These are phyloP conservation scores for Yamadazyma dendronema DNA, from an alignment of 1,139 yeast species.

Conservation along the genomic window DNA sequence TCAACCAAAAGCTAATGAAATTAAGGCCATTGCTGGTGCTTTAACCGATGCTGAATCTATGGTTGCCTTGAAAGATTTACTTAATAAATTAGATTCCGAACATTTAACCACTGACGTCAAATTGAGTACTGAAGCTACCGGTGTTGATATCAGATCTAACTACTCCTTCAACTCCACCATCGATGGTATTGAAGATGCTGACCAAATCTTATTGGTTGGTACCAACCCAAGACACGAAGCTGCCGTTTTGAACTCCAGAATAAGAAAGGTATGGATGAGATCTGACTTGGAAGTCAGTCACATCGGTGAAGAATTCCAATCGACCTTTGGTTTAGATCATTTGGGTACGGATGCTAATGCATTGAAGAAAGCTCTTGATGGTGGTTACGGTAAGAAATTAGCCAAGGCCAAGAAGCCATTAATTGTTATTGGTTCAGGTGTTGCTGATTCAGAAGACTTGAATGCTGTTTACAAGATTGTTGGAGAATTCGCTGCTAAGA, in stretches of 20 bases:
- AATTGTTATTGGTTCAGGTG: slow-evolving; percentile 81
- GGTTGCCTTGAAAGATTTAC: slow-evolving; percentile 78
- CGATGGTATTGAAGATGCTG: slow-evolving; percentile 80
- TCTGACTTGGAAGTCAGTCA: slow-evolving; percentile 64
- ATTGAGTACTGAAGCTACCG: slow-evolving; percentile 63
- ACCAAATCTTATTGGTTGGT: slow-evolving; percentile 74
- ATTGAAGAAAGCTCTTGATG: slow-evolving; percentile 59
- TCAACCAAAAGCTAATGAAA: slow-evolving; percentile 65
- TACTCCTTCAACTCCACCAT: slow-evolving; percentile 79
- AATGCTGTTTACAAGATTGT: slow-evolving; percentile 59
- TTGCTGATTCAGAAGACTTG: slow-evolving; percentile 67
- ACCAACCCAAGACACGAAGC: slow-evolving; percentile 92
- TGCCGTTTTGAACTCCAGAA: slow-evolving; percentile 81
- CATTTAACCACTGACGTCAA: slow-evolving; percentile 73
- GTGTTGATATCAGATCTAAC: slow-evolving; percentile 75
- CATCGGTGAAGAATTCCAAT: slow-evolving; percentile 75
- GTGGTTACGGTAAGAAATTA: slow-evolving; percentile 69
- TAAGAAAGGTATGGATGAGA: slow-evolving; percentile 80
- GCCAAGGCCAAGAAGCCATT: slow-evolving; percentile 70
- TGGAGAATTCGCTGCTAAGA: slow-evolving; percentile 60
- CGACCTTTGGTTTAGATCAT: slow-evolving; percentile 67
- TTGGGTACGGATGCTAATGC: slow-evolving; percentile 63
- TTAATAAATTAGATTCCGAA: slow-evolving; percentile 77
- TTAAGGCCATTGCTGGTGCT: slow-evolving; percentile 83
- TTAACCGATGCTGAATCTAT: slow-evolving; percentile 79